Evolutionary conservation across 2,329 filamentous ascomycete species (phyloP), one percentile per base, ranked within the genome.

Genomic region (Xylariales sp.): DNA sequence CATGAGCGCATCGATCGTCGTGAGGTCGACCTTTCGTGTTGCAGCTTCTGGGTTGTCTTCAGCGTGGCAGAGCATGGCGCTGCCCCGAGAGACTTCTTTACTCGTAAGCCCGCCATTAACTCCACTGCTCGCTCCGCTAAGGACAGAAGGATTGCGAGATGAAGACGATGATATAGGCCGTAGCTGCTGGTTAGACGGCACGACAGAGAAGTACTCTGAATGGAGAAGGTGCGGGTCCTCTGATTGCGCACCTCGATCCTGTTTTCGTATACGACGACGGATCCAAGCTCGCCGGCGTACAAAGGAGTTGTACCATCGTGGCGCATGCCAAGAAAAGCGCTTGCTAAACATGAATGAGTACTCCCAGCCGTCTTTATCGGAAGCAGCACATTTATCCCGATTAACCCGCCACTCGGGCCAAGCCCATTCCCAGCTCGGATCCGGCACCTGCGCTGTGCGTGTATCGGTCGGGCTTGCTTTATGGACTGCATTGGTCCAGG

Each of bases 351-450:
- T 83, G 57, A 96, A 89, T 13, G 88, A 93, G 62, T 98, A 98
- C 57, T 95, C 85, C 93, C 93, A 98, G 4, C 93, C 93, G 45
- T 91, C 86, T 45, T 91, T 84, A 53, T 97, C 93, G 25, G 62
- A 51, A 17, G 55, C 38, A 10, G 86, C 81, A 42, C 85, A 83
- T 3, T 84, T 77, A 68, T 91, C 88, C 75, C 88, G 67, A 42
- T 78, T 74, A 48, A 84, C 54, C 19, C 66, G 70, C 81, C 80
- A 84, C 36, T 79, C 77, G 3, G 77, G 70, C 78, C 78, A 83
- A 2, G 66, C 80, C 93, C 93, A 98, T 56, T 88, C 81, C 93
- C 93, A 98, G 45, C 83, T 88, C 5, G 93, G 93, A 57, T 98
- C 93, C 0, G 93, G 93, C 2, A 95, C 79, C 59, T 96, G 90